Evolutionary conservation across 2,329 filamentous ascomycete species (phyloP), one percentile per base, ranked within the genome.

Genomic region (Alternaria panax): DNA sequence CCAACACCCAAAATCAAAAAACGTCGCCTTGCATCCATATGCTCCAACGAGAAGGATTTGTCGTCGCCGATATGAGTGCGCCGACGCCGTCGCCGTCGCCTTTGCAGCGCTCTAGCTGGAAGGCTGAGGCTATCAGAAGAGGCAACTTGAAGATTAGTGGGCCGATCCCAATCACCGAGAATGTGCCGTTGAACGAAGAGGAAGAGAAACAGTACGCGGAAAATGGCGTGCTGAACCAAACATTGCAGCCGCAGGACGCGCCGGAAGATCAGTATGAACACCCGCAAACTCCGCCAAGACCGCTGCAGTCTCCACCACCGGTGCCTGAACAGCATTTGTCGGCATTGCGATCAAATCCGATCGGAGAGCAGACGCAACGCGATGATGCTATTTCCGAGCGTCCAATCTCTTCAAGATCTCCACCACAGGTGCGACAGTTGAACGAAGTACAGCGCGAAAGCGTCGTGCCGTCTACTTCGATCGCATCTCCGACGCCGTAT

Each of bases 61-160:
- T 73, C 54, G 66, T 64, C 55, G 65, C 70, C 54, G 70, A 70
- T 46, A 75, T 76, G 73, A 74, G 67, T 60, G 68, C 66, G 57
- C 66, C 70, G 51, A 65, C 52, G 24, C 59, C 51, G 40, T 54
- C 66, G 57, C 69, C 69, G 45, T 65, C 51, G 41, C 62, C 51
- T 46, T 53, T 76, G 59, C 70, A 73, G 55, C 73, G 76, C 24
- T 74, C 75, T 7, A 77, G 73, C 63, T 78, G 75, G 75, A 79
- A 78, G 65, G 74, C 74, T 1, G 77, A 78, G 54, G 77, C 77
- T 2, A 79, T 79, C 42, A 70, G 77, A 12, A 72, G 73, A 51
- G 77, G 77, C 2, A 65, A 77, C 52, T 63, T 79, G 40, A 78
- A 78, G 57, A 78, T 79, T 50, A 78, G 74, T 51, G 74, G 75